Evolutionary conservation across 169 alveolate genomes (phyloP).

Genomic region (Perkinsus chesapeaki): DNA sequence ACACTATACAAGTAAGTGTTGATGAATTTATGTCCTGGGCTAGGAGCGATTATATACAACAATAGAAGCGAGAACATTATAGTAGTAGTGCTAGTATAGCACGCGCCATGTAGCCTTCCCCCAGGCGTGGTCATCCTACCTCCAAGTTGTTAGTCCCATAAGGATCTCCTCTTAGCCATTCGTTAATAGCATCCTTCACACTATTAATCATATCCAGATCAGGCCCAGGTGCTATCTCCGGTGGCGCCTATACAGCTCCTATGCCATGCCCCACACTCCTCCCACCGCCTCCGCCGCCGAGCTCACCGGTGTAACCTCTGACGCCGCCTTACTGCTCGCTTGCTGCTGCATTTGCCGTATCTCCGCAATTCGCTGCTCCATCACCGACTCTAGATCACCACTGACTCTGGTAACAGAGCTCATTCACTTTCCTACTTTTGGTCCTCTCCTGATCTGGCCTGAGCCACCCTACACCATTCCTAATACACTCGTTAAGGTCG

Average conservation of each 20-base stretch:
- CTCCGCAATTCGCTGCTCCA: not conserved
- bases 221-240: not conserved
- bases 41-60: too few relatives aligned
- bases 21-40: too few relatives aligned
- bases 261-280: too few relatives aligned
- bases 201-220: not conserved
- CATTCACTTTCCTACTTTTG: not conserved
- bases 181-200: not conserved
- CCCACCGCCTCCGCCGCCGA: not conserved
- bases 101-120: too few relatives aligned
- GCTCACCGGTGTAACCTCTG: not conserved
- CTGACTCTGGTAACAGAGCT: not conserved
- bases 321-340: not conserved
- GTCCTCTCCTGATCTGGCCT: constrained; percentile 33
- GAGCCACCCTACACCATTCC: constrained; percentile 56
- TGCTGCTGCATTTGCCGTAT: not conserved
- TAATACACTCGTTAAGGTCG: constrained; percentile 63
- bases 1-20: too few relatives aligned
- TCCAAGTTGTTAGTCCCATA: not conserved
- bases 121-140: too few relatives aligned
- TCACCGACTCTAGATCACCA: not conserved
- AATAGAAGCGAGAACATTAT: too few relatives aligned
- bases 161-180: not conserved
- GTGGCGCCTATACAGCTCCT: not conserved
- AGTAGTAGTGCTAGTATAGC: too few relatives aligned